Evolutionary conservation across 441 rosid genomes (phyloP).

Genomic region (Breynia disticha): DNA sequence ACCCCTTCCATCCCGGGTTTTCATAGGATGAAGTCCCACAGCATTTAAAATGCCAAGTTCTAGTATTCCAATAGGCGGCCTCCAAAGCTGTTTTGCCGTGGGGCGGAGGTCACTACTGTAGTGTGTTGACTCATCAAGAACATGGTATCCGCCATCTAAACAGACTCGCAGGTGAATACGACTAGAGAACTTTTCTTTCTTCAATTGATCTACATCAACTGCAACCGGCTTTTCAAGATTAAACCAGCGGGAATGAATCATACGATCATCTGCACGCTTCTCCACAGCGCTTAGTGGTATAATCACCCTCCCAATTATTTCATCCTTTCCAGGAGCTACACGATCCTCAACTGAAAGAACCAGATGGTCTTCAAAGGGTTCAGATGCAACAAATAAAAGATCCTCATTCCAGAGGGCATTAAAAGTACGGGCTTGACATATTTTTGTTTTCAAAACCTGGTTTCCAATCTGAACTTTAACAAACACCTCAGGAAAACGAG

Average conservation of each 20-base stretch:
- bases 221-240: slow-evolving; percentile 73
- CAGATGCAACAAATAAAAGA: slow-evolving; percentile 77
- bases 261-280: slow-evolving; percentile 79
- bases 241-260: slow-evolving; percentile 81
- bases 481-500: slow-evolving; percentile 75
- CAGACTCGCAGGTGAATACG: slow-evolving; percentile 83
- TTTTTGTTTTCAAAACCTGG: slow-evolving; percentile 75
- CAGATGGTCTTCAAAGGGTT: slow-evolving; percentile 83
- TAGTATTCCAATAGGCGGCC: slow-evolving; percentile 75
- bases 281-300: slow-evolving; percentile 68
- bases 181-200: slow-evolving; percentile 79
- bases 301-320: slow-evolving; percentile 66
- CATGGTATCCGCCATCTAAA: slow-evolving; percentile 93
- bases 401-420: slow-evolving; percentile 93
- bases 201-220: slow-evolving; percentile 76
- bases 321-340: slow-evolving; percentile 75
- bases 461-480: slow-evolving; percentile 78
- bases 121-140: slow-evolving; percentile 87
- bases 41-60: slow-evolving; percentile 84
- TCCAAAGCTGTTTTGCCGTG: slow-evolving; percentile 85
- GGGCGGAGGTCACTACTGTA: slow-evolving; percentile 95
- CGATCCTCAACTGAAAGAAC: slow-evolving; percentile 75
- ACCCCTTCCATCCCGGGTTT: slow-evolving; percentile 75
- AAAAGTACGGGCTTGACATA: slow-evolving; percentile 67
- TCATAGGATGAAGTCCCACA: slow-evolving; percentile 88